Base-by-base conservation (phyloP, 345 rosid species). In the Hibiscus trionum region DNA sequence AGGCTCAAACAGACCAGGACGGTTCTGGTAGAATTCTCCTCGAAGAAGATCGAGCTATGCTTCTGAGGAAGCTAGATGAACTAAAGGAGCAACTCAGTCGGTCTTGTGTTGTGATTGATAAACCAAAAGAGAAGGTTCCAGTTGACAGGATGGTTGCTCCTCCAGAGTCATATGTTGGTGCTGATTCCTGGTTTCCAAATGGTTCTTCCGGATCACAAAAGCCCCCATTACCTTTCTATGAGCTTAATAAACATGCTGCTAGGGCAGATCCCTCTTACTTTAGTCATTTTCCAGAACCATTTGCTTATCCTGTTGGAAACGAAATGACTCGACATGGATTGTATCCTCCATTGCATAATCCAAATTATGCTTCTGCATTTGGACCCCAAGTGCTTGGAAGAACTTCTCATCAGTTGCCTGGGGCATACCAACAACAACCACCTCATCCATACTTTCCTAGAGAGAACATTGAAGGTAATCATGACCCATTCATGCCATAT, bases 41-140 rank as follows among this genome's bases (percentile, higher is more conserved):
- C 10, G 78, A 61, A 21, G 69, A 75, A 73, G 79, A 75, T 61
- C 84, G 91, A 71, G 93, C 86, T 66, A 93, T 80, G 77, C 91
- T 90, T 63, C 85, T 95, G 66, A 87, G 86, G 83, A 89, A 90
- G 88, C 69, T 92, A 59, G 93, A 90, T 73, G 91, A 86, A 76
- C 87, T 95, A 49, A 95, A 90, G 86, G 89, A 85, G 76, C 87
- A 91, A 73, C 91, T 91, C 70, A 79, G 77, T 76, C 84, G 84
- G 78, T 83, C 90, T 56, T 80, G 84, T 68, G 78, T 78, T 42
- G 78, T 79, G 21, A 84, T 67, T 56, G 85, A 86, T 72, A 81
- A 79, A 64, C 63, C 88, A 71, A 81, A 78, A 66, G 93, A 85
- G 68, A 82, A 77, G 63, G 80, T 73, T 29, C 82, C 81, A 11